Conservation (phyloP, 2,329 filamentous ascomycete species). For the Lecanicillium sp. region DNA sequence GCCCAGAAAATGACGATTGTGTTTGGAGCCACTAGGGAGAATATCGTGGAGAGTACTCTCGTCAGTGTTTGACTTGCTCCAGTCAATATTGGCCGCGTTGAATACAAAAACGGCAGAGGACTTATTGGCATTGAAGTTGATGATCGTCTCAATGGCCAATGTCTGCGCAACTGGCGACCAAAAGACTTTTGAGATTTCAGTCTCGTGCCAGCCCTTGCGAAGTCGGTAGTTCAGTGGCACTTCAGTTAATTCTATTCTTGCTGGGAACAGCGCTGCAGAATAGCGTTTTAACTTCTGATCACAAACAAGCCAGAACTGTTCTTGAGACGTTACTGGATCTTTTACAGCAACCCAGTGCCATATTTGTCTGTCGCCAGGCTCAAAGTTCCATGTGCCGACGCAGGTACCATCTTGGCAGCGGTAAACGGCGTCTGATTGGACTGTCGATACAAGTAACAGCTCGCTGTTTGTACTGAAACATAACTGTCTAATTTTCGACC, state of each 20-base stretch:
- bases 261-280: not conserved
- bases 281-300: not conserved
- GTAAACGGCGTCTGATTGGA: not conserved
- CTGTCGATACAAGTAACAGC: not conserved
- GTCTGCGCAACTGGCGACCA: not conserved
- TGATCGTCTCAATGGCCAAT: not conserved
- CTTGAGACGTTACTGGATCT: not conserved
- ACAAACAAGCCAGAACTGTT: not conserved
- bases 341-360: not conserved
- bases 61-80: not conserved
- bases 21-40: not conserved
- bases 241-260: not conserved
- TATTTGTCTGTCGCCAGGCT: not conserved
- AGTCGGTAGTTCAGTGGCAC: not conserved
- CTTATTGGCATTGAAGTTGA: not conserved
- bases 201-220: not conserved
- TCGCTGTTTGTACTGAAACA: not conserved
- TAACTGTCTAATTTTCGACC: not conserved
- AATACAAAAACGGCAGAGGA: not conserved
- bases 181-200: not conserved
- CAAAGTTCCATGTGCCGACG: not conserved
- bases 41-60: not conserved
- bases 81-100: not conserved
- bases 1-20: not conserved
- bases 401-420: not conserved